These are phyloP conservation scores for Nicotiana obtusifolia DNA, from an alignment of 257 asterid genomes.

Conservation along the genomic window DNA sequence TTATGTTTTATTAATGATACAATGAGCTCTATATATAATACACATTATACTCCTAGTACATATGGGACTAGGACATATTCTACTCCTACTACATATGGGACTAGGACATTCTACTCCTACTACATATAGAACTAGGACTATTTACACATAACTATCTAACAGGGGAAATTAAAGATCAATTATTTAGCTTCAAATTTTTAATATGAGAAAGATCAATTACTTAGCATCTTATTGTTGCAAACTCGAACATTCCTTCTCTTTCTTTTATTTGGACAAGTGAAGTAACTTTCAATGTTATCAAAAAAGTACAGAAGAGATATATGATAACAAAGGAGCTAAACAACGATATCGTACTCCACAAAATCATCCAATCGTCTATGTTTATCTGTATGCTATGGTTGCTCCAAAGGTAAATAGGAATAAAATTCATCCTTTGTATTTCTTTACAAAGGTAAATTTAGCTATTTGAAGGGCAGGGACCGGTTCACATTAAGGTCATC, in stretches of 20 bases:
- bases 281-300: neutral
- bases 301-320: neutral
- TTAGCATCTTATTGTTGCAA: neutral
- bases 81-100: no score
- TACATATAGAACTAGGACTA: no score
- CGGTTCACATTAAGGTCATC: neutral
- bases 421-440: neutral
- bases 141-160: no score
- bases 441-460: neutral
- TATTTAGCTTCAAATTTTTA: neutral
- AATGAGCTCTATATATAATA: no score
- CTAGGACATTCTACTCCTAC: no score
- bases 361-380: neutral
- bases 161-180: neutral
- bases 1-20: no score
- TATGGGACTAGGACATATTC: no score
- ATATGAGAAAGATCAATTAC: no score
- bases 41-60: no score
- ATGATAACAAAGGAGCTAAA: neutral
- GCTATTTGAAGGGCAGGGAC: neutral
- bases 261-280: neutral
- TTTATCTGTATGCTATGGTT: neutral
- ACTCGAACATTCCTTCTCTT: neutral
- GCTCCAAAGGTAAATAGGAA: neutral
- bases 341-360: neutral